phyloP scores from a whole-genome alignment of 192 early-diverging fungal genomes.

The Coemansia sp. region DNA sequence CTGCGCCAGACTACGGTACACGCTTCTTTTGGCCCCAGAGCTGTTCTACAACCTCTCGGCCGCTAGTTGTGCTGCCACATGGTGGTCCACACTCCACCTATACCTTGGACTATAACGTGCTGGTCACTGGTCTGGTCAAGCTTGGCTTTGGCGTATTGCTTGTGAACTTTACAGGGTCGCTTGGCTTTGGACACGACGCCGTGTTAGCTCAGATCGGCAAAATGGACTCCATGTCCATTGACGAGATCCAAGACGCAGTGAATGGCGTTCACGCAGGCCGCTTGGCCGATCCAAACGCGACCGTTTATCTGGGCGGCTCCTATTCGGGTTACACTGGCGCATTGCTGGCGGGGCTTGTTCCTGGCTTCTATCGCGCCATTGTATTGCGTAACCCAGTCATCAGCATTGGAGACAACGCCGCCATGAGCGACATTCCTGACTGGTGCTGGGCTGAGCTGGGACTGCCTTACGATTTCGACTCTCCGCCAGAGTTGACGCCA shows the following conservation, averaged over 20 bases:
- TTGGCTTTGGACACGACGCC: constrained; percentile 73
- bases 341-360: constrained; percentile 55
- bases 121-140: constrained; percentile 50
- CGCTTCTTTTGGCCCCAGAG: constrained; percentile 31
- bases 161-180: constrained; percentile 79
- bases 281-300: constrained; percentile 52
- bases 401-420: constrained; percentile 59
- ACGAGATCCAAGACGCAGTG: constrained; percentile 59
- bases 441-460: constrained; percentile 75
- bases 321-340: constrained; percentile 71
- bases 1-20: constrained; percentile 9
- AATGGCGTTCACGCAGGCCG: constrained; percentile 32
- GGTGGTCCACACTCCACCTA: constrained; percentile 71
- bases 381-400: constrained; percentile 76
- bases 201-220: constrained; percentile 63
- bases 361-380: constrained; percentile 63
- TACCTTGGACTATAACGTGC: constrained; percentile 55
- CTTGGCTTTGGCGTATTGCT: constrained; percentile 65
- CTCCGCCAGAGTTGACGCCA: constrained; percentile 57
- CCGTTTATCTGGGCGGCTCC: constrained; percentile 67
- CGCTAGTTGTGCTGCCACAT: constrained; percentile 74
- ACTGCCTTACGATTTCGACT: constrained; percentile 55
- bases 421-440: constrained; percentile 67
- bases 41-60: constrained; percentile 21
- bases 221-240: constrained; percentile 66